A percentile compares a stretch with the other conserved stretches of the same genome.
These are phyloP conservation scores for Grosmannia clavigera DNA, from an alignment of 2,329 filamentous ascomycete genomes.

Conservation along the genomic window DNA sequence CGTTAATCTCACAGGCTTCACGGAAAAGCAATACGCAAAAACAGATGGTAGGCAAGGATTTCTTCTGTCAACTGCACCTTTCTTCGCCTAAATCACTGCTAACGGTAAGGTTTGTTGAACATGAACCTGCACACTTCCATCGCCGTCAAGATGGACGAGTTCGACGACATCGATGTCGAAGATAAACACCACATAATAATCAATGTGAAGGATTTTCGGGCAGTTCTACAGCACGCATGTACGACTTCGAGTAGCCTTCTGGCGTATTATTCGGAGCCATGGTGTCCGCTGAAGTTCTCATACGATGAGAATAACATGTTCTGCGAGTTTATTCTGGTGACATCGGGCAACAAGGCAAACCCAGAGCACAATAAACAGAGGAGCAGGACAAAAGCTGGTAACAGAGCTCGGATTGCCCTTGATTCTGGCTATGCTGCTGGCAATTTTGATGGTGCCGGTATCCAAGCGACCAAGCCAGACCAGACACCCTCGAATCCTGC, in stretches of 20 bases:
- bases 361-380: slow-evolving; percentile 19
- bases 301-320: slow-evolving; percentile 57
- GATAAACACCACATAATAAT: slow-evolving; percentile 68
- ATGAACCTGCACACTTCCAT: slow-evolving; percentile 73
- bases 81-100: background rate
- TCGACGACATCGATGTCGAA: slow-evolving; percentile 61
- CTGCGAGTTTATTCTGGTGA: slow-evolving; percentile 75
- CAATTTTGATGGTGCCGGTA: background rate
- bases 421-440: background rate
- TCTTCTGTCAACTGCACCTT: background rate
- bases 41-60: slow-evolving; percentile 38
- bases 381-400: background rate
- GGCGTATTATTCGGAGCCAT: slow-evolving; percentile 58
- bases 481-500: slow-evolving; percentile 9
- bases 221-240: slow-evolving; percentile 64
- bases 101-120: slow-evolving; percentile 49
- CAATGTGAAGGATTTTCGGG: slow-evolving; percentile 72
- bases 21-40: slow-evolving; percentile 58
- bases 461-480: background rate
- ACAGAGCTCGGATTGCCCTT: background rate
- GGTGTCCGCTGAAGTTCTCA: slow-evolving; percentile 58
- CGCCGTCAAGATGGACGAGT: slow-evolving; percentile 62
- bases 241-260: slow-evolving; percentile 53
- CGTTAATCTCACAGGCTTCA: slow-evolving; percentile 69
- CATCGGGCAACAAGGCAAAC: slow-evolving; percentile 51